Conservation (phyloP, 768 basidiomycete genomes). For the Rhizopogon sp. region DNA sequence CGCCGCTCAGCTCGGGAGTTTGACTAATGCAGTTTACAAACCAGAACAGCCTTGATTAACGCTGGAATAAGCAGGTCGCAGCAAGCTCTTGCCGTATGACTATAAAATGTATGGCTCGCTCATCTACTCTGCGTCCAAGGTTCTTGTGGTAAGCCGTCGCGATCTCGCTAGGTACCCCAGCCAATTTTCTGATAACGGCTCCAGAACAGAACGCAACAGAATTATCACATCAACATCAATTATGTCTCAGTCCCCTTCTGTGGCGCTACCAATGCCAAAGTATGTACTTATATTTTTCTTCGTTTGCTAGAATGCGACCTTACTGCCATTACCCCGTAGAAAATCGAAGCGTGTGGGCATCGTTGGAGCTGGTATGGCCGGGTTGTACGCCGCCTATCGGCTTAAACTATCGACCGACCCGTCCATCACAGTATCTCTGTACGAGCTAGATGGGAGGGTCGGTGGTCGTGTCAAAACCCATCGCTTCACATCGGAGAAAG, state of each 20-base stretch:
- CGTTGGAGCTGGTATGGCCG: conserved; percentile 2
- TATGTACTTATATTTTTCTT: background rate
- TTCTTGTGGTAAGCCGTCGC: background rate
- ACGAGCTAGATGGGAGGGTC: conserved; percentile 4
- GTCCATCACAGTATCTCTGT: background rate
- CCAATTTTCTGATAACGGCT: background rate
- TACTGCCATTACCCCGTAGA: background rate
- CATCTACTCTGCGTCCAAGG: background rate
- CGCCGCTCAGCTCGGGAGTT: background rate
- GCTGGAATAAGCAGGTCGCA: background rate
- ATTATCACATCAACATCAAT: background rate
- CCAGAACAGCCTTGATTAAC: background rate
- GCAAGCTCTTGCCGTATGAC: background rate
- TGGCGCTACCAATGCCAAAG: background rate
- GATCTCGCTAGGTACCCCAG: background rate
- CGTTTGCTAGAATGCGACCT: background rate
- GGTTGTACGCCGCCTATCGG: conserved; percentile 1
- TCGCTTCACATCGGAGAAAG: conserved; percentile 8
- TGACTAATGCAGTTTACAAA: background rate
- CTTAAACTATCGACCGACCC: background rate
- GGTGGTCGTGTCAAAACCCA: conserved; percentile 12
- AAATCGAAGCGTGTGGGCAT: background rate
- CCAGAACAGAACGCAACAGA: background rate
- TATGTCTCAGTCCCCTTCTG: background rate
- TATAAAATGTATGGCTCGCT: background rate